phyloP scores from a whole-genome alignment of 2,329 filamentous ascomycete species.

The Diaporthe humulicola region DNA sequence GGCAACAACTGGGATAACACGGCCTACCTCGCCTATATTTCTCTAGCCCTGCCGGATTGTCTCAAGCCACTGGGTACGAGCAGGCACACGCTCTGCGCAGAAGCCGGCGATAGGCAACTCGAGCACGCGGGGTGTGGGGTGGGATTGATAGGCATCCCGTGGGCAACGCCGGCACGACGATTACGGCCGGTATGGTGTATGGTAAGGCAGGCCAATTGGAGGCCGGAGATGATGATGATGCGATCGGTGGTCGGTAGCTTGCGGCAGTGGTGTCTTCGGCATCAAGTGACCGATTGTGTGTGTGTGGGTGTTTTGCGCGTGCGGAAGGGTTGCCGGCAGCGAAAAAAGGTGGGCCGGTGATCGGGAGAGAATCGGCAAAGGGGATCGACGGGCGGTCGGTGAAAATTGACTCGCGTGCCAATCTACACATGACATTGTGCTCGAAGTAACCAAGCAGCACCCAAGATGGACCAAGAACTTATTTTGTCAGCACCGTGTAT shows the following conservation, averaged over 20 bases:
- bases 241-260: conserved; percentile 1
- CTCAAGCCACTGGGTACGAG: background rate
- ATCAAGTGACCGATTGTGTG: conserved; percentile 4
- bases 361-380: conserved; percentile 28
- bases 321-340: conserved; percentile 20
- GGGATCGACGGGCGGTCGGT: background rate
- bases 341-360: background rate
- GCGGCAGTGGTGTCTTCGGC: background rate
- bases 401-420: conserved; percentile 25
- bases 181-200: background rate
- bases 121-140: conserved; percentile 2
- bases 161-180: background rate
- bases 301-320: background rate
- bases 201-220: conserved; percentile 24
- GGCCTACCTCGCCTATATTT: background rate
- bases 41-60: background rate
- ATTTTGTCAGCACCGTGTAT: background rate
- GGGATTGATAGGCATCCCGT: conserved; percentile 20
- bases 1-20: background rate
- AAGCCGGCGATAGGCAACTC: conserved; percentile 22
- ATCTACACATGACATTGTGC: background rate
- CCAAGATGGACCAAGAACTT: background rate
- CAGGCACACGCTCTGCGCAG: background rate
- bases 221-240: conserved; percentile 16
- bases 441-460: background rate